Evolutionary conservation across 768 basidiomycete genomes (phyloP).

Genomic region (Naganishia kalamii): DNA sequence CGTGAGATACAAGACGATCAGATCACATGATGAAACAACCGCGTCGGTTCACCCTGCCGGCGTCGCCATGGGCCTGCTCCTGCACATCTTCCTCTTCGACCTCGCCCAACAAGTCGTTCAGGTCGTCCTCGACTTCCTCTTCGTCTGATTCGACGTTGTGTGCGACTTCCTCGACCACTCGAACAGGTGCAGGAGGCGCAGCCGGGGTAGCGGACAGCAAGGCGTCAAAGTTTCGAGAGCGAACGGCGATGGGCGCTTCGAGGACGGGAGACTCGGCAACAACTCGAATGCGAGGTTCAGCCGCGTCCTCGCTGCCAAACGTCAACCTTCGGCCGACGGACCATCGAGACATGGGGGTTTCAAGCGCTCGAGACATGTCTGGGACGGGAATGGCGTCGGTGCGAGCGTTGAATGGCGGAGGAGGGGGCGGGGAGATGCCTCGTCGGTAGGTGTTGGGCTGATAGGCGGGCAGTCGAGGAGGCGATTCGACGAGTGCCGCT

Average conservation of each 20-base stretch:
- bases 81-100: conserved; percentile 6
- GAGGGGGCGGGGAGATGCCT: conserved; percentile 10
- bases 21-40: conserved; percentile 5
- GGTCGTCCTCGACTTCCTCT: neutral
- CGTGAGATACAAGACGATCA: conserved; percentile 19
- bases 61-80: conserved; percentile 1
- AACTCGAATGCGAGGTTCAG: no score
- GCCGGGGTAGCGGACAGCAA: neutral
- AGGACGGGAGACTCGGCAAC: no score
- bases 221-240: neutral
- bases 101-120: neutral
- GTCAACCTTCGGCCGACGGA: neutral
- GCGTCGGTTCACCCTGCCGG: neutral
- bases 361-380: neutral
- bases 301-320: neutral
- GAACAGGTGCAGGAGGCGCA: neutral
- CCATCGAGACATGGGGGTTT: neutral
- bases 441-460: conserved; percentile 9
- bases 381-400: conserved; percentile 3
- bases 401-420: conserved; percentile 9
- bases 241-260: no score
- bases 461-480: neutral
- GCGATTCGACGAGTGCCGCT: neutral
- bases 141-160: neutral
- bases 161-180: neutral